phyloP scores from a whole-genome alignment of 1,284 basidiomycete genomes.

The Xerocomus amazonicus region DNA sequence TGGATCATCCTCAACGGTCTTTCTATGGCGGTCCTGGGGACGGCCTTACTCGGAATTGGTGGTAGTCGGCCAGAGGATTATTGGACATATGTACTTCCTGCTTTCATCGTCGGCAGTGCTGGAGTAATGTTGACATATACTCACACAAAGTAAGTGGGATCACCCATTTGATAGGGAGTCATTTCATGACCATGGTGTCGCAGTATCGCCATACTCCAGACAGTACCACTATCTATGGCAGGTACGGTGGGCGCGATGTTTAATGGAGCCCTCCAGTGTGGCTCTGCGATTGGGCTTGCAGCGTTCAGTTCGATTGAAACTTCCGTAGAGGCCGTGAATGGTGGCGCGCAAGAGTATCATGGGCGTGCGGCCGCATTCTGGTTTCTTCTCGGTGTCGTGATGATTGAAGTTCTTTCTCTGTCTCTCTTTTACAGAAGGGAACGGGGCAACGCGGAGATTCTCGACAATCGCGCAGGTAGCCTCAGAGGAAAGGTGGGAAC shows the following conservation, averaged over 20 bases:
- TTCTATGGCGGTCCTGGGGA: conserved; percentile 38
- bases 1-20: conserved; percentile 44
- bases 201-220: conserved; percentile 52
- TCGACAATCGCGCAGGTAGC: neutral
- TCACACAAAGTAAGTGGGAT: conserved; percentile 36
- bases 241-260: conserved; percentile 56
- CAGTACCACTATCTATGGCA: conserved; percentile 44
- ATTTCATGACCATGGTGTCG: neutral
- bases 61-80: conserved; percentile 39
- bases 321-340: conserved; percentile 36
- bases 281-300: conserved; percentile 47
- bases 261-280: conserved; percentile 51
- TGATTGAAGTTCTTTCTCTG: conserved; percentile 34
- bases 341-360: conserved; percentile 32
- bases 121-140: conserved; percentile 36
- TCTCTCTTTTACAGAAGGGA: conserved; percentile 37
- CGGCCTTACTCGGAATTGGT: conserved; percentile 41
- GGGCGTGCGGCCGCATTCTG: conserved; percentile 47
- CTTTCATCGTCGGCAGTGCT: conserved; percentile 42
- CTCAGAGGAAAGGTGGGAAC: neutral
- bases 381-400: conserved; percentile 45
- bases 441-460: neutral
- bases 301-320: conserved; percentile 46
- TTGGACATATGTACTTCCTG: conserved; percentile 49
- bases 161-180: neutral